phyloP scores from a whole-genome alignment of 768 basidiomycete species.

The Hortiboletus flavorubellus region DNA sequence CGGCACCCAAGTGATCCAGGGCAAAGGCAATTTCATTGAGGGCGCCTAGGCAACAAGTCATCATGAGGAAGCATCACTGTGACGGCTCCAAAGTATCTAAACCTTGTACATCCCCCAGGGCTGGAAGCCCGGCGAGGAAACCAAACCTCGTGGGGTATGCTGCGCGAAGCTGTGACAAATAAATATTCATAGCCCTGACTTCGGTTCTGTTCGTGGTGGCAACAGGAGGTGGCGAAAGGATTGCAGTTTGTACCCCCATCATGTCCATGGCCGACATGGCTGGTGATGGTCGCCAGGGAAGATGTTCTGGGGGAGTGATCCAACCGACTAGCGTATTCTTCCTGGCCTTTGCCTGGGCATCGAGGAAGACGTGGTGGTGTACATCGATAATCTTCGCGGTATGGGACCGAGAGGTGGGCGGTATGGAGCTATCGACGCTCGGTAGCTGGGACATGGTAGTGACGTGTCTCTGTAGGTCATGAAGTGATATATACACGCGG shows the following conservation, averaged over 20 bases:
- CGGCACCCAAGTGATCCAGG: conserved; percentile 57
- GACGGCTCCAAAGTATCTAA: background rate
- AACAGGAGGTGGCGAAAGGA: conserved; percentile 66
- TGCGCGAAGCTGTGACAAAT: conserved; percentile 45
- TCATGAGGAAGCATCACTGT: conserved; percentile 7
- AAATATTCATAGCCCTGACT: conserved; percentile 47
- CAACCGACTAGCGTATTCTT: conserved; percentile 52
- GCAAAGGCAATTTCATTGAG: conserved; percentile 59
- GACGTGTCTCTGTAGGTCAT: background rate
- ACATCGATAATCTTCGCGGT: conserved; percentile 47
- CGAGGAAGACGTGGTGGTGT: conserved; percentile 75
- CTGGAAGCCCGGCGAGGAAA: conserved; percentile 66
- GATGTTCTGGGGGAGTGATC: conserved; percentile 56
- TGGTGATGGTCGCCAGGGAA: conserved; percentile 60
- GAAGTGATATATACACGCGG: background rate
- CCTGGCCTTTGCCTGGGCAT: conserved; percentile 45
- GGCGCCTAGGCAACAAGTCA: conserved; percentile 39
- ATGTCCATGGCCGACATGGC: conserved; percentile 64
- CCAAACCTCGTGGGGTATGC: conserved; percentile 56
- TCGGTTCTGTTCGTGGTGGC: conserved; percentile 40
- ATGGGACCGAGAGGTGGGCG: background rate
- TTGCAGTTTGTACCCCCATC: conserved; percentile 52
- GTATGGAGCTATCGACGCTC: background rate
- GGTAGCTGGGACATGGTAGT: conserved; percentile 15
- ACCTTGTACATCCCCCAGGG: conserved; percentile 63